phyloP scores from a whole-genome alignment of 768 basidiomycete species.

The Steccherinum ochraceum region DNA sequence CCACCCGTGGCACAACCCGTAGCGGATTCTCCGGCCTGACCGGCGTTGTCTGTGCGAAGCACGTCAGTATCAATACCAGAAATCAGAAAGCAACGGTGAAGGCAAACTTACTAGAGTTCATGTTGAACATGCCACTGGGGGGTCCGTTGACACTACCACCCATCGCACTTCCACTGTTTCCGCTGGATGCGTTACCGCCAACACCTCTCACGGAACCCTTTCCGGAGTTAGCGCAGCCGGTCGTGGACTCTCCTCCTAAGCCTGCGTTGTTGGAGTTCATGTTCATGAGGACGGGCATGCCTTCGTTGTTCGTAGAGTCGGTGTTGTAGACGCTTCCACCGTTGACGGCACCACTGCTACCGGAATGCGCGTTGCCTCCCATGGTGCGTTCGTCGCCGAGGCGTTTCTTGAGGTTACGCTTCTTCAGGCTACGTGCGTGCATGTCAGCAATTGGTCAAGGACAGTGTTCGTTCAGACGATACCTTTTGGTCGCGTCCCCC shows the following conservation, averaged over 20 bases:
- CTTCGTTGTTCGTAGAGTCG: constrained; percentile 13
- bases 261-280: constrained; percentile 27
- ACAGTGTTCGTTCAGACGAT: too few relatives aligned
- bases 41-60: constrained; percentile 18
- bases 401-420: constrained; percentile 10
- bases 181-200: constrained; percentile 20
- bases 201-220: constrained; percentile 11
- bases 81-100: background rate
- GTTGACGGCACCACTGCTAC: constrained; percentile 17
- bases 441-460: too few relatives aligned
- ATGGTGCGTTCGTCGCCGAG: constrained; percentile 16
- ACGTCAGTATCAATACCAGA: constrained; percentile 4
- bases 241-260: constrained; percentile 19
- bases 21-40: constrained; percentile 15
- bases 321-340: constrained; percentile 17
- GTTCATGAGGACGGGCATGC: constrained; percentile 23
- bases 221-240: constrained; percentile 21
- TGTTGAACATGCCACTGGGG: constrained; percentile 16
- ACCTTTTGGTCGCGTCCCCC: background rate
- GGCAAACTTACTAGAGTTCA: constrained; percentile 22
- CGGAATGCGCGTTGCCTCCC: constrained; percentile 23
- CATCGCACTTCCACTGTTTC: constrained; percentile 21
- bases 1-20: constrained; percentile 21
- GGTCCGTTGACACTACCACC: constrained; percentile 21
- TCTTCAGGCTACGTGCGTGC: background rate